Conservation (phyloP, 2,329 filamentous ascomycete species). For the Fusarium globosum region DNA sequence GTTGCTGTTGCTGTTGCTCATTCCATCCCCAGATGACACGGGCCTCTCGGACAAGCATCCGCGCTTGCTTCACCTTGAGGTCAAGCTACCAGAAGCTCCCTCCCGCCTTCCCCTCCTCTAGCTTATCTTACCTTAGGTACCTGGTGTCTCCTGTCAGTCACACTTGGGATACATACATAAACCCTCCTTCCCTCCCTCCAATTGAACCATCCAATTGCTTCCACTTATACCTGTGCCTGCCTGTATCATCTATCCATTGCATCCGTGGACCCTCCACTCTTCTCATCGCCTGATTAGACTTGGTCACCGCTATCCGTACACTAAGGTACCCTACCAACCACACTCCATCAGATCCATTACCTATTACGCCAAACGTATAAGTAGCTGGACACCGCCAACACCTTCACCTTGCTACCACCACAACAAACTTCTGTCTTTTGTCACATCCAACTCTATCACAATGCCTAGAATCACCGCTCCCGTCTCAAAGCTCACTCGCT, state of each 20-base stretch:
- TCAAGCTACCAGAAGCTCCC: slow-evolving; percentile 23
- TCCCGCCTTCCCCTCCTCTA: slow-evolving; percentile 22
- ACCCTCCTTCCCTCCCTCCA: slow-evolving; percentile 18
- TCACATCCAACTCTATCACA: slow-evolving; percentile 13
- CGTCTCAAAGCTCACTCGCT: slow-evolving; percentile 61
- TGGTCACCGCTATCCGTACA: slow-evolving; percentile 26
- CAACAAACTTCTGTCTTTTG: not conserved
- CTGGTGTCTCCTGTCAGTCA: slow-evolving; percentile 8
- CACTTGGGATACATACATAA: slow-evolving; percentile 31
- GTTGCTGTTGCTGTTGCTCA: slow-evolving; percentile 9
- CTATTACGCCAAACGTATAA: slow-evolving; percentile 27
- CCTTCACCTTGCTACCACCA: not conserved
- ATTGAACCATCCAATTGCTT: slow-evolving; percentile 16
- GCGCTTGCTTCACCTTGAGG: slow-evolving; percentile 23
- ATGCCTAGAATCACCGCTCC: slow-evolving; percentile 65
- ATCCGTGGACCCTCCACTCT: slow-evolving; percentile 1
- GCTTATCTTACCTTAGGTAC: slow-evolving; percentile 15
- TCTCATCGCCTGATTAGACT: slow-evolving; percentile 30
- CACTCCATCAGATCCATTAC: slow-evolving; percentile 2
- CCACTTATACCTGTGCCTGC: slow-evolving; percentile 17
- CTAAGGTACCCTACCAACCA: not conserved
- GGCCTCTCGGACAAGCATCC: slow-evolving; percentile 21
- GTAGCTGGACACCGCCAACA: slow-evolving; percentile 21
- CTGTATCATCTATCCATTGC: slow-evolving; percentile 2
- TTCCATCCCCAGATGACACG: slow-evolving; percentile 33